Evolutionary conservation across 352 stramenopile genomes (phyloP), one percentile per base, ranked within the genome.

Genomic region (Saprolegnia diclina): DNA sequence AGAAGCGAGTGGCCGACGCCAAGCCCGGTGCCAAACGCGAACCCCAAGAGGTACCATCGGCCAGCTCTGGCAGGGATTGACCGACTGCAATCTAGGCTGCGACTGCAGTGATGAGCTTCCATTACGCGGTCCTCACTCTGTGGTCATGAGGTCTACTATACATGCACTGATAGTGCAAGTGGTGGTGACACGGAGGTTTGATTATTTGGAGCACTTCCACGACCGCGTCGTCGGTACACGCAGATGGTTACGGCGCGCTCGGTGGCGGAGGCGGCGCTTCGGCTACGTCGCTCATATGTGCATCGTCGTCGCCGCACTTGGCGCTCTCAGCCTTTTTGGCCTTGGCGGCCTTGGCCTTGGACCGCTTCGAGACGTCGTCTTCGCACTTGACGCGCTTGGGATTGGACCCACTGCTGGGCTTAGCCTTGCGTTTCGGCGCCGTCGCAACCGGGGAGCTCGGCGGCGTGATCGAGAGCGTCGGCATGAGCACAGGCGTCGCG

Each of bases 401-500:
- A 14, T 16, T 24, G n/a, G 22, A 38, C 32, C 7, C 7, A 21
- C 52, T 9, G 3, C n/a, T 59, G 52, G 13, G 11, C 13, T 24
- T 59, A 7, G 35, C 35, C 52, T 59, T 59, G 35, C 52, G 52
- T 9, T 59, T 59, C 16, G 52, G 52, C 7, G 52, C 52, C 52
- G 35, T n/a, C 11, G 52, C 35, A 7, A 40, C 9, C 19, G 63
- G 63, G 4, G 63, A 69, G 21, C 42, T 44, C 38, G 63, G 63
- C 13, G 63, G 63, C n/a, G 63, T 69, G 32, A 69, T 61, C 7
- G 46, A 44, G 4, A 69, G 29, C 18, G 48, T 69, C 19, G 63
- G 63, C 37, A 38, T 52, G 0, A 69, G 29, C 37, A 52, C 26
- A 4, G 63, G 50, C 24, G 52, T 35, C 16, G 52, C 52, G 35